Base-by-base conservation (phyloP, 1,284 basidiomycete genomes). In the Sparassis latifolia region DNA sequence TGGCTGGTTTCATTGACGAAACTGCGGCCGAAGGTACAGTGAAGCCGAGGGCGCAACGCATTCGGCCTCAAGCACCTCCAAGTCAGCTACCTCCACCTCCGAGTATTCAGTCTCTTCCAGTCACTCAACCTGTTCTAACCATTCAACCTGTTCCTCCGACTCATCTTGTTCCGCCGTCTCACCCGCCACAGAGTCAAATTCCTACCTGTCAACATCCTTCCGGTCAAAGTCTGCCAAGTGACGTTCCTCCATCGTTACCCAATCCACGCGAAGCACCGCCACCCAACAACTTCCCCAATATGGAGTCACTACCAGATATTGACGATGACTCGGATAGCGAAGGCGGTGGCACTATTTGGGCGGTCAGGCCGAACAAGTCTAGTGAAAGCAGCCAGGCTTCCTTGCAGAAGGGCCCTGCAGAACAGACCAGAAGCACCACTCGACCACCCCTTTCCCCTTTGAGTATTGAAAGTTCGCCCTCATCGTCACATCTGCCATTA, bases 301-400 rank as follows among this genome's bases (percentile, higher is more conserved):
- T 20, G 20, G 20, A 20, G 20, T 20, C 20, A 20, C 20, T 20
- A 20, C 20, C 20, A 20, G 20, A 20, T 20, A 20, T 20, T 40
- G 45, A 62, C n/a, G 68, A 74, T 43, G 78, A 78, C 32, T 76
- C 73, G 7, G 79, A 79, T 47, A 72, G 71, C 54, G 74, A 72
- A 28, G 67, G 67, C 32, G 74, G 73, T 33, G 58, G 62, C 48
- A 70, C 68, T 39, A 64, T 63, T 29, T 66, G 65, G 65, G 55
- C 57, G n/a, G 56, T 42, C 31, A 37, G 52, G 29, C 64, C 62
- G 5, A 38, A 41, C 59, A 52, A 32, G 46, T 5, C 9, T 3
- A 10, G 28, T 69, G 68, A 56, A 58, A 46, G 50, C 61, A 7
- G 6, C 6, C 7, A 37, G 35, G 35, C 6, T 6, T 37, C 35